Evolutionary conservation across 2,329 filamentous ascomycete species (phyloP).

Genomic region (Diaporthe sp.): DNA sequence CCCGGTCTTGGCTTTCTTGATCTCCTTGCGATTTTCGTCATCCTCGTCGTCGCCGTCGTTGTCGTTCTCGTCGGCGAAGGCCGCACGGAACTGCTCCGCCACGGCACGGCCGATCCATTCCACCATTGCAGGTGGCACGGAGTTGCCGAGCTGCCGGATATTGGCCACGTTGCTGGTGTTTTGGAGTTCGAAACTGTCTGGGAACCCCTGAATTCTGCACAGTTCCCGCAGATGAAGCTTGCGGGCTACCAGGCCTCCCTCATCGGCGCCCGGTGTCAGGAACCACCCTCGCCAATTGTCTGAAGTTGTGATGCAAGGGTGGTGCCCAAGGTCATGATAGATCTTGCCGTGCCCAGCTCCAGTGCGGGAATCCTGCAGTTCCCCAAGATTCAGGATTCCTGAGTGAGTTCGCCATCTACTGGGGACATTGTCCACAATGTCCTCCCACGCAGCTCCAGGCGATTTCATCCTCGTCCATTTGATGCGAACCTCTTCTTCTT

Average conservation of each 20-base stretch:
- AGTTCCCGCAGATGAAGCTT: background rate
- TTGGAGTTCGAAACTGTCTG: background rate
- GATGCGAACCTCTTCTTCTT: background rate
- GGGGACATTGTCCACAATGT: background rate
- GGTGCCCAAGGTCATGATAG: background rate
- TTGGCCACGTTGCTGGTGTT: accelerated
- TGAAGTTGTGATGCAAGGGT: background rate
- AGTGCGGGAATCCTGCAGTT: background rate
- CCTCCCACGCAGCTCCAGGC: background rate
- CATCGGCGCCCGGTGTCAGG: background rate
- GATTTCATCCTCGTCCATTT: background rate
- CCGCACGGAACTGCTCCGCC: background rate
- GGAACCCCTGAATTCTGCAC: background rate
- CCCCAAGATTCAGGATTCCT: background rate
- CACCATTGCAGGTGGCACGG: background rate
- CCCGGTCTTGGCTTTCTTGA: background rate
- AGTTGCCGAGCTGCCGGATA: background rate
- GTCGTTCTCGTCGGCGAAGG: background rate
- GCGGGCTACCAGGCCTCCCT: background rate
- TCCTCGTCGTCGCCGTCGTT: background rate
- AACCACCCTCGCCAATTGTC: background rate
- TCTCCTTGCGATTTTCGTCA: background rate
- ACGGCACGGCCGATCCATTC: background rate
- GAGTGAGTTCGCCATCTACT: background rate
- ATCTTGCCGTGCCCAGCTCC: background rate